Evolutionary conservation across 176 grass and related monocot genomes (phyloP).

Genomic region (Canna indica): DNA sequence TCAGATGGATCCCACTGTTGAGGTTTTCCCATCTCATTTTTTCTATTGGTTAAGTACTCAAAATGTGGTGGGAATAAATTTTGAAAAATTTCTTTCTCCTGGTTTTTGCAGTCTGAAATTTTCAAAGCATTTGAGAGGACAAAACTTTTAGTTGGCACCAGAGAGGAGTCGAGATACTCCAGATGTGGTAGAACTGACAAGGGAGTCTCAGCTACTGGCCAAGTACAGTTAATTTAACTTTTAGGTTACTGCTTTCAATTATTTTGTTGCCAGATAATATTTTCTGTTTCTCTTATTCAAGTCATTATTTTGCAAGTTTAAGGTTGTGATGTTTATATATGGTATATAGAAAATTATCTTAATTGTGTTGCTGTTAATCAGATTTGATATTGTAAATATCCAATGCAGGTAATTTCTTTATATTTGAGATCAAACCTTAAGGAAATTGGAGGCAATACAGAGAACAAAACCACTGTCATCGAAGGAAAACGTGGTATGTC

Average conservation of each 20-base stretch:
- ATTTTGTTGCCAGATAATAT: not conserved
- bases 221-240: slow-evolving; percentile 36
- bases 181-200: slow-evolving; percentile 98
- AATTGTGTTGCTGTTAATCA: not conserved
- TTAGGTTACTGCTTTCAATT: not conserved
- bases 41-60: slow-evolving; percentile 8
- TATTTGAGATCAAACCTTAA: slow-evolving; percentile 75
- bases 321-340: not conserved
- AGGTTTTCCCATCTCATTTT: slow-evolving; percentile 22
- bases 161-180: slow-evolving; percentile 58
- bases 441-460: slow-evolving; percentile 21
- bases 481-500: slow-evolving; percentile 45
- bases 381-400: slow-evolving; percentile 14
- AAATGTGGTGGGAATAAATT: not conserved
- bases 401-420: slow-evolving; percentile 76
- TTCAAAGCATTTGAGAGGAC: slow-evolving; percentile 93
- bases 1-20: slow-evolving; percentile 58
- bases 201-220: slow-evolving; percentile 87
- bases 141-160: slow-evolving; percentile 57
- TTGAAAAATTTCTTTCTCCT: slow-evolving; percentile 23
- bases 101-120: slow-evolving; percentile 60
- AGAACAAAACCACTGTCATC: not conserved
- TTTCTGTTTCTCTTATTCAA: not conserved
- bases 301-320: slow-evolving; percentile 1
- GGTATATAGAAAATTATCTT: not conserved